Conservation (phyloP, 2,329 filamentous ascomycete species). For the Colletotrichum costaricense region DNA sequence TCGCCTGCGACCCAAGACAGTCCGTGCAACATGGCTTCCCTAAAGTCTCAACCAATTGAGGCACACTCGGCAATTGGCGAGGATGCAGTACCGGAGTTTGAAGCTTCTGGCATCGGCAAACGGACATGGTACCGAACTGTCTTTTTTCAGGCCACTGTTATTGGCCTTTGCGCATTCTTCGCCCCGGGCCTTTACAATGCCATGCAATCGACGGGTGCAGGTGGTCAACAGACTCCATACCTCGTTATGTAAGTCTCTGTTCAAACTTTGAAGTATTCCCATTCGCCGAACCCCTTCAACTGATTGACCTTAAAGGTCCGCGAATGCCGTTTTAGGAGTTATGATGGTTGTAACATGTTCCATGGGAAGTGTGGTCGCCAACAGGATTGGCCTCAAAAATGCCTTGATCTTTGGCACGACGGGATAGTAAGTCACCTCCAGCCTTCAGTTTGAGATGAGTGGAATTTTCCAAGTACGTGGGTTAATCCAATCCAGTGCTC, state of each 20-base stretch:
- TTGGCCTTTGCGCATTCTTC: slow-evolving; percentile 41
- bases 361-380: slow-evolving; percentile 18
- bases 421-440: slow-evolving; percentile 3
- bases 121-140: slow-evolving; percentile 41
- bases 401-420: slow-evolving; percentile 23
- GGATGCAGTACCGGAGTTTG: not conserved
- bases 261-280: too few species aligned
- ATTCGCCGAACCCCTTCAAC: too few species aligned
- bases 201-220: slow-evolving; percentile 45
- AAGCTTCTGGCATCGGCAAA: not conserved
- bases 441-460: not conserved
- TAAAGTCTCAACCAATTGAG: not conserved
- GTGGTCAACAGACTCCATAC: slow-evolving; percentile 44
- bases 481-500: not conserved
- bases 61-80: not conserved
- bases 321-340: slow-evolving; percentile 13
- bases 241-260: slow-evolving; percentile 41
- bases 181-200: slow-evolving; percentile 45
- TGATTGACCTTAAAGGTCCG: not conserved
- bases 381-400: slow-evolving; percentile 12
- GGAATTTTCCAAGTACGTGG: too few species aligned
- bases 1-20: too few species aligned
- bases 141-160: slow-evolving; percentile 43
- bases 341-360: slow-evolving; percentile 24
- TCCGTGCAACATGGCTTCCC: not conserved